Evolutionary conservation across 2,329 filamentous ascomycete genomes (phyloP), one percentile per base, ranked within the genome.

Genomic region (Diaporthe australafricana): DNA sequence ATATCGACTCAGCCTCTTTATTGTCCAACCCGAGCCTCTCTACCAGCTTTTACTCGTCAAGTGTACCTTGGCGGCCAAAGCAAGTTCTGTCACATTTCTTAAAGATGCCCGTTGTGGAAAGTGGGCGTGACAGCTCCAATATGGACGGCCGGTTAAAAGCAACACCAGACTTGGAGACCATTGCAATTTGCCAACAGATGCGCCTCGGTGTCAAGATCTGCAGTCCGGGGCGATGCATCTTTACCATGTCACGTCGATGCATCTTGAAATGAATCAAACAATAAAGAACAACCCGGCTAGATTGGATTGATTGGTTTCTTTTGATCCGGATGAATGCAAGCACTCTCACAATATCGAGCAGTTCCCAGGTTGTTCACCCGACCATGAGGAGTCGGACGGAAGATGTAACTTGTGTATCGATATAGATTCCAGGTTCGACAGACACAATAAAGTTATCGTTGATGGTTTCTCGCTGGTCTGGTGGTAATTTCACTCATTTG

Each of bases 131-230:
- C 60, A 65, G 25, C 30, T 65, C 60, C 45, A 65, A 65, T 65
- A 65, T 65, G 17, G 45, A 50, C 45, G 42, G 30, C 60, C 60
- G 60, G 60, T 65, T 65, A 65, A 65, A 65, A 65, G 60, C 42
- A 65, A 20, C 27, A 16, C 9, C 45, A 38, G 42, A 35, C 60
- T 50, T 25, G 35, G 12, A 50, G 35, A 17, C 60, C 60, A 25
- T 20, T 20, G 12, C 30, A 20, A 25, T 11, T 25, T 3, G 60
- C 60, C 45, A 38, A 38, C 60, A 38, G 30, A 45, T 42, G 30
- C 60, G n/a, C 35, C 48, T 65, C 60, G 60, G 60, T 50, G 20
- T 27, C 45, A 65, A 65, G n/a, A 50, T 65, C n/a, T 65, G 60
- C 25, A 25, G 3, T 17, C 60, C 60, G 60, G 20, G 3, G 50